Percentiles rank a stretch among this genome's conserved stretches.
Conservation (phyloP, 208 protist species). For the Crithidia acanthocephali region DNA sequence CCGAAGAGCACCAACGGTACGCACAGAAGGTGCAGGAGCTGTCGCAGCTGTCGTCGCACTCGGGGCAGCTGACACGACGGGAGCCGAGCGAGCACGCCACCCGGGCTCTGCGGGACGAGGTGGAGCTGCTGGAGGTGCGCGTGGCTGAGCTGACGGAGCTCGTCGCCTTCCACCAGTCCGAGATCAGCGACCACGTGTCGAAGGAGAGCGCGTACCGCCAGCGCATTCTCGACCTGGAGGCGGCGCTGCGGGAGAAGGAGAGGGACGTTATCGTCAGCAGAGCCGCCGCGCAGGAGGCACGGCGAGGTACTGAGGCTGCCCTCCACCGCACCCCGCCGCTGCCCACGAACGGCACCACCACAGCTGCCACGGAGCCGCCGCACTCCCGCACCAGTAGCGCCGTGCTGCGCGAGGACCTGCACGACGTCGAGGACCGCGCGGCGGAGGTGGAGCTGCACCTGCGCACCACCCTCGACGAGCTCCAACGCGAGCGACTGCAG, state of each 20-base stretch:
- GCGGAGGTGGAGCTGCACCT: constrained; percentile 34
- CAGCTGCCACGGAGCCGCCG: neutral
- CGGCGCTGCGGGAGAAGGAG: constrained; percentile 37
- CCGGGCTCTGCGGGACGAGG: constrained; percentile 19
- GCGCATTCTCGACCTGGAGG: constrained; percentile 59
- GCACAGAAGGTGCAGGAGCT: constrained; percentile 1
- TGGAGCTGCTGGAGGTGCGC: constrained; percentile 35
- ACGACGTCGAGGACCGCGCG: constrained; percentile 22
- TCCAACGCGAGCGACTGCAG: constrained; percentile 43
- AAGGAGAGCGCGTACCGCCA: constrained; percentile 60
- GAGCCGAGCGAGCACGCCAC: neutral
- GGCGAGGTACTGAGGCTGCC: constrained; percentile 1
- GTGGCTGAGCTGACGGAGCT: constrained; percentile 43
- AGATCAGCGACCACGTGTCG: constrained; percentile 51
- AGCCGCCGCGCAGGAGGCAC: constrained; percentile 27
- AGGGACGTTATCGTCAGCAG: constrained; percentile 11
- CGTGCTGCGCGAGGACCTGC: constrained; percentile 29
- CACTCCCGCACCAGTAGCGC: constrained; percentile 25
- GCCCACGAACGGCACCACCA: neutral
- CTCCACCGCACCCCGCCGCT: neutral
- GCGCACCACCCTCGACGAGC: constrained; percentile 30
- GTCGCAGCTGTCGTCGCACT: constrained; percentile 2
- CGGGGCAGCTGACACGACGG: neutral
- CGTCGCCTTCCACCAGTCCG: constrained; percentile 53
- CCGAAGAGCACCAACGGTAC: neutral